A percentile compares a stretch with the other conserved stretches of the same genome.
Conservation (phyloP, 192 early-diverging fungal genomes). For the Mortierella claussenii region DNA sequence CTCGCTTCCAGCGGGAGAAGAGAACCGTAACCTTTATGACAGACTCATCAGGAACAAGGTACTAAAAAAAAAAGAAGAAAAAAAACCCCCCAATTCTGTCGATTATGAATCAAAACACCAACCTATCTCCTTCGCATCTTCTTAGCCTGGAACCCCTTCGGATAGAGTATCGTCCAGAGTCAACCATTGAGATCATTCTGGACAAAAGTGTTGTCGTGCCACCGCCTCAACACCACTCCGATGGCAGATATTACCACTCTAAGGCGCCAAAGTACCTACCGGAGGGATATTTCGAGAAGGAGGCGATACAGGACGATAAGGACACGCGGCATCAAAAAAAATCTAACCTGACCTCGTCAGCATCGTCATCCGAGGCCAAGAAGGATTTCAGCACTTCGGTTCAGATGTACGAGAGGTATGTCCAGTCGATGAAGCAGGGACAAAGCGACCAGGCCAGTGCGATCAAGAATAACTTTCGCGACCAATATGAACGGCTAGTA, state of each 20-base stretch:
- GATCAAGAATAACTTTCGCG: constrained; percentile 9
- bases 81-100: neutral
- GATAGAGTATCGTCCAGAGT: neutral
- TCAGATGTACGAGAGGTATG: neutral
- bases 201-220: neutral
- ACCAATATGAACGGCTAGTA: neutral
- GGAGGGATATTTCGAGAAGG: neutral
- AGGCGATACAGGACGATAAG: neutral
- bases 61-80: neutral
- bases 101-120: neutral
- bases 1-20: neutral
- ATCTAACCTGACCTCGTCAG: neutral
- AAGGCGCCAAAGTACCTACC: neutral
- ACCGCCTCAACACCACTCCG: neutral
- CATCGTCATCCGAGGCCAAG: neutral
- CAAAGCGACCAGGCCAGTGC: constrained; percentile 6
- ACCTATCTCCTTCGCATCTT: neutral
- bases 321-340: neutral
- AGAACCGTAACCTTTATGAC: neutral
- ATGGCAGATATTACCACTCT: neutral
- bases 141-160: neutral
- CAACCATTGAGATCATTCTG: neutral
- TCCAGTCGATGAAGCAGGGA: neutral
- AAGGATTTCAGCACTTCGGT: constrained; percentile 1
- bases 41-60: neutral